phyloP scores from a whole-genome alignment of 768 basidiomycete species.

The Lentinula detonsa region DNA sequence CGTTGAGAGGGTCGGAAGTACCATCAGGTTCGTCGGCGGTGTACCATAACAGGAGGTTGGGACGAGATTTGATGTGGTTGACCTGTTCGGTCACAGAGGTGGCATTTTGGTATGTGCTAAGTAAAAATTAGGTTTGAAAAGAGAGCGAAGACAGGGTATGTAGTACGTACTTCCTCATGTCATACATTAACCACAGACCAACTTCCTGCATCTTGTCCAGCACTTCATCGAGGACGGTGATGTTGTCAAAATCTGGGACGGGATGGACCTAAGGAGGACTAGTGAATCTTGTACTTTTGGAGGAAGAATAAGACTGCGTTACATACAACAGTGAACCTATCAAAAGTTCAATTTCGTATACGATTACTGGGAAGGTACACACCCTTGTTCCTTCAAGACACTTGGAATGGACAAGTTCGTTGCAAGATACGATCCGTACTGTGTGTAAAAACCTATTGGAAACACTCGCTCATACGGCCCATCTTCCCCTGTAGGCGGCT shows the following conservation, averaged over 20 bases:
- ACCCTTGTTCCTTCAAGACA: conserved; percentile 53
- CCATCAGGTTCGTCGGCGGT: conserved; percentile 75
- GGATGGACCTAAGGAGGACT: conserved; percentile 52
- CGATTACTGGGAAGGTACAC: conserved; percentile 13
- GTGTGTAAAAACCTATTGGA: conserved; percentile 72
- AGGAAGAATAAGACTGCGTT: conserved; percentile 10
- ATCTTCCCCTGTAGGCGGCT: conserved; percentile 42
- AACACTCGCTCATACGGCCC: conserved; percentile 51
- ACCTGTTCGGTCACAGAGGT: conserved; percentile 64
- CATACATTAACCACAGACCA: conserved; percentile 72
- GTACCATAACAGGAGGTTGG: conserved; percentile 70
- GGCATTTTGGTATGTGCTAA: conserved; percentile 58
- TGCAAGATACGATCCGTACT: conserved; percentile 48
- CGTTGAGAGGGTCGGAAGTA: conserved; percentile 58
- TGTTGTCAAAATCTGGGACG: conserved; percentile 57
- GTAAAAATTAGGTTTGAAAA: conserved; percentile 2
- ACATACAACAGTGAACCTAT: conserved; percentile 37
- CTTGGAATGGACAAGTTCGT: conserved; percentile 48
- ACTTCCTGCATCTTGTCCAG: conserved; percentile 70
- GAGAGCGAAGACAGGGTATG: background rate
- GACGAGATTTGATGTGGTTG: conserved; percentile 55
- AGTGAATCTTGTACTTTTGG: conserved; percentile 20
- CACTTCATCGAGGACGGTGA: conserved; percentile 50
- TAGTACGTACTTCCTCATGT: conserved; percentile 56
- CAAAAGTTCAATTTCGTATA: background rate